Conservation (phyloP, 1,284 basidiomycete genomes). For the Pseudozyma sp. region DNA sequence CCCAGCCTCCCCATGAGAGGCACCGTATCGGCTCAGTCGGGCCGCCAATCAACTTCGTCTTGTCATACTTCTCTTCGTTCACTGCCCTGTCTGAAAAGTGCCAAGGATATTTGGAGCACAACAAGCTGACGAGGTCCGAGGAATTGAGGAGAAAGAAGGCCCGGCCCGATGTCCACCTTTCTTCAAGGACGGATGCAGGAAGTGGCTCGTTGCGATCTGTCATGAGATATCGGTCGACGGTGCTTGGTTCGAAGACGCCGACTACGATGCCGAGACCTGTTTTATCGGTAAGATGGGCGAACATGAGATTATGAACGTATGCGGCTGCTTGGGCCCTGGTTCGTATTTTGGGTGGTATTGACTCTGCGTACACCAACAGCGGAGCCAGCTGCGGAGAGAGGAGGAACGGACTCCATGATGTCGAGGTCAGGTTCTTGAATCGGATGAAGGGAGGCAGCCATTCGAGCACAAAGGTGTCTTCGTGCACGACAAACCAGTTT, state of each 20-base stretch:
- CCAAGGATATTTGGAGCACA: constrained; percentile 18
- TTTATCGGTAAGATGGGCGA: background rate
- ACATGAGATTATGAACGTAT: constrained; percentile 9
- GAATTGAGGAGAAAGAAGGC: constrained; percentile 27
- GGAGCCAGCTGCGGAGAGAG: background rate
- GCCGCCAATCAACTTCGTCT: background rate
- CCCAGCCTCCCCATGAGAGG: constrained; percentile 23
- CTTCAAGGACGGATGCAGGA: background rate
- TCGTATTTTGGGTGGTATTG: constrained; percentile 11
- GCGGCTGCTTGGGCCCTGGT: constrained; percentile 12
- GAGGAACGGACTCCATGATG: background rate
- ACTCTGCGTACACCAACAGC: constrained; percentile 22
- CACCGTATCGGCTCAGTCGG: constrained; percentile 20
- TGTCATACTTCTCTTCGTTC: background rate
- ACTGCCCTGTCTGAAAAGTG: constrained; percentile 7
- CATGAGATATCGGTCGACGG: constrained; percentile 18
- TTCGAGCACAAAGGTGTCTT: constrained; percentile 9
- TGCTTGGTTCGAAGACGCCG: constrained; percentile 13
- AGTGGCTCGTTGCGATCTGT: background rate
- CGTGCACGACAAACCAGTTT: constrained; percentile 12
- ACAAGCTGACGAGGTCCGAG: constrained; percentile 2
- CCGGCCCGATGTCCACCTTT: constrained; percentile 27
- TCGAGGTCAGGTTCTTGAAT: background rate
- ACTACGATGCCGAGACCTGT: background rate
- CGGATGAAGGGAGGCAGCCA: constrained; percentile 3